Evolutionary conservation across 208 protist genomes (phyloP).

Genomic region (Leishmania braziliensis): DNA sequence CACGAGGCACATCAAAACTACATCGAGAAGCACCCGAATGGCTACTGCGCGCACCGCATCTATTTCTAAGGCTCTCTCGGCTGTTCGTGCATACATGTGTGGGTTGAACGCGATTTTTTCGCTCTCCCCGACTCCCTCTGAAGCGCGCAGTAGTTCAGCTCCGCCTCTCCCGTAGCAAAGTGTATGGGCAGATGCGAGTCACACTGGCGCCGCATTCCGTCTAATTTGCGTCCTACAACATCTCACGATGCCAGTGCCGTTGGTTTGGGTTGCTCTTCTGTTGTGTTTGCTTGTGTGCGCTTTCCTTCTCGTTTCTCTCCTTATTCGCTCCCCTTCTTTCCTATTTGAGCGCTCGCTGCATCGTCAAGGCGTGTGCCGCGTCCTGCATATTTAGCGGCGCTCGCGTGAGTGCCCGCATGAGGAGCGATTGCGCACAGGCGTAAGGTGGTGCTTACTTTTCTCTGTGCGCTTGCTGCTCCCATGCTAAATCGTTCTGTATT

Average conservation of each 20-base stretch:
- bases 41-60: constrained; percentile 83
- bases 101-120: background rate
- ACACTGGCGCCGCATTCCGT: background rate
- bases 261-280: too few relatives aligned
- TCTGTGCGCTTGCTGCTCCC: background rate
- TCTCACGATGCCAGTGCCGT: too few relatives aligned
- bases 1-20: constrained; percentile 92
- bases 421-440: background rate
- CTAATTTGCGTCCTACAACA: too few relatives aligned
- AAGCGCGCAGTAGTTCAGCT: background rate
- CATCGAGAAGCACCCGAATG: constrained; percentile 74
- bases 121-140: background rate
- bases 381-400: background rate
- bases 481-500: background rate
- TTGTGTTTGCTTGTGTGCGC: too few relatives aligned
- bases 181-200: background rate
- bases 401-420: background rate
- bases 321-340: too few relatives aligned
- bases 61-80: constrained; percentile 45
- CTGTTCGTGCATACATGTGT: background rate
- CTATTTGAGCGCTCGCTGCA: too few relatives aligned
- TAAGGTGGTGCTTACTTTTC: background rate
- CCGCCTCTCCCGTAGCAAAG: background rate
- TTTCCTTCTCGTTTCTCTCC: too few relatives aligned
- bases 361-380: too few relatives aligned